phyloP scores from a whole-genome alignment of 805 yeast genomes.

The Kazachstania kunashirensis region DNA sequence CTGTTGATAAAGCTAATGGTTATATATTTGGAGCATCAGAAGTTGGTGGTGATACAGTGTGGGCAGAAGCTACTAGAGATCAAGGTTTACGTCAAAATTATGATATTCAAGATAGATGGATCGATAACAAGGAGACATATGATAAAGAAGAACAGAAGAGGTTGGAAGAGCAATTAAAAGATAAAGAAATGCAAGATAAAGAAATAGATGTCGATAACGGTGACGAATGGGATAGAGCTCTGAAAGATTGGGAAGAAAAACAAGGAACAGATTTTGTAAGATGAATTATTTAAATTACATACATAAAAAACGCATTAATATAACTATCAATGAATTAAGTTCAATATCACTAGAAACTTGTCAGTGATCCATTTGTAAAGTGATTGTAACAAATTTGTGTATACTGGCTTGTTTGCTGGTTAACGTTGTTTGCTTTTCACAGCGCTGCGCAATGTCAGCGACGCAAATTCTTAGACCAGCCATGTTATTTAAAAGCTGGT shows the following conservation, averaged over 20 bases:
- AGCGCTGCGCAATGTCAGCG: too few relatives aligned
- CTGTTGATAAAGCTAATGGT: conserved; percentile 87
- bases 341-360: too few relatives aligned
- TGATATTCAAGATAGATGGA: conserved; percentile 93
- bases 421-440: too few relatives aligned
- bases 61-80: conserved; percentile 93
- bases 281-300: conserved; percentile 7
- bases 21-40: conserved; percentile 89
- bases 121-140: conserved; percentile 69
- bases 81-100: conserved; percentile 45
- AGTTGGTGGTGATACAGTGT: conserved; percentile 90
- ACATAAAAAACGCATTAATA: too few relatives aligned
- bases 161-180: conserved; percentile 34
- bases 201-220: conserved; percentile 51
- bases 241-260: conserved; percentile 48
- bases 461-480: too few relatives aligned
- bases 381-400: too few relatives aligned
- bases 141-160: conserved; percentile 53
- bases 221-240: conserved; percentile 61
- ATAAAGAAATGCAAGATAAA: conserved; percentile 33
- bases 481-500: too few relatives aligned
- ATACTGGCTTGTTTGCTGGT: too few relatives aligned
- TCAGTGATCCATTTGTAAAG: too few relatives aligned
- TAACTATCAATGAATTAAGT: too few relatives aligned
- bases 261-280: conserved; percentile 27